These are phyloP conservation scores for Aspergillus arachidicola DNA, from an alignment of 2,329 filamentous ascomycete species.

Conservation along the genomic window DNA sequence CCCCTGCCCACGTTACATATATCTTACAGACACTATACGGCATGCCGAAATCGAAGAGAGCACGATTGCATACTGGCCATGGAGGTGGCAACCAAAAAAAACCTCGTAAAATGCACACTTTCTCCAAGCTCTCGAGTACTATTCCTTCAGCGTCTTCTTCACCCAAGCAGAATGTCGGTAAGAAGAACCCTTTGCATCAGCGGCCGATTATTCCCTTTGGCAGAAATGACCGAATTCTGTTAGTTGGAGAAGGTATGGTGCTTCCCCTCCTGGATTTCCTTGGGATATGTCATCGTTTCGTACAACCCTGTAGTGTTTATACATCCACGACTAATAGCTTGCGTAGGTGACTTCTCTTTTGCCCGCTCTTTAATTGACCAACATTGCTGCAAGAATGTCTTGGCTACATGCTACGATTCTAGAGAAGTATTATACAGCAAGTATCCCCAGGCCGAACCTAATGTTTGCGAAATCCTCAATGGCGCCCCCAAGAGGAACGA, in stretches of 20 bases:
- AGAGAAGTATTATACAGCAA: conserved; percentile 62
- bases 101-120: conserved; percentile 32
- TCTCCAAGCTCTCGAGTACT: conserved; percentile 29
- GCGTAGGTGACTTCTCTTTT: conserved; percentile 52
- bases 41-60: conserved; percentile 31
- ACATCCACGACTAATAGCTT: neutral
- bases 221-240: conserved; percentile 44
- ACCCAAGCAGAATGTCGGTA: neutral
- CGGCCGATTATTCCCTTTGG: conserved; percentile 44
- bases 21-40: neutral
- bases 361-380: conserved; percentile 45
- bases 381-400: conserved; percentile 43
- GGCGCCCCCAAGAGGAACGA: neutral
- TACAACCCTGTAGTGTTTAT: neutral
- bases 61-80: conserved; percentile 12
- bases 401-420: conserved; percentile 51
- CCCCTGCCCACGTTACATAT: neutral
- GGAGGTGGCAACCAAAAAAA: conserved; percentile 13
- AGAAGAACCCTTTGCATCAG: conserved; percentile 24
- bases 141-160: neutral
- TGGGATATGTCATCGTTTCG: neutral
- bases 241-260: conserved; percentile 48
- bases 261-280: neutral
- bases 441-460: conserved; percentile 69
- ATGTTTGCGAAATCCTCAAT: conserved; percentile 44